Conservation (phyloP, 441 rosid genomes). For the Pelargonium australe region DNA sequence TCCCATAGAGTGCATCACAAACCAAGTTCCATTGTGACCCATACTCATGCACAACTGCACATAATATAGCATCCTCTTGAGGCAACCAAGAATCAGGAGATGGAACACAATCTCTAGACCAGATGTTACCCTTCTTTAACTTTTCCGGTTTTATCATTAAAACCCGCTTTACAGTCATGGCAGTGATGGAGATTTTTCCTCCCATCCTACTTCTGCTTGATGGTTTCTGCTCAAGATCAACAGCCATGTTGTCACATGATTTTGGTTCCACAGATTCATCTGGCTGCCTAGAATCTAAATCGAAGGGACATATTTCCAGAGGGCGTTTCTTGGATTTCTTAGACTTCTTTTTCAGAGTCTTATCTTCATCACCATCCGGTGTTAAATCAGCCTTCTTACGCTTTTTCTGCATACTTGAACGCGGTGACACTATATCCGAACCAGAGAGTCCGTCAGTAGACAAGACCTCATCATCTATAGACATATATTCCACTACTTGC, state of each 20-base stretch:
- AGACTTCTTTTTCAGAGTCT: slow-evolving; percentile 61
- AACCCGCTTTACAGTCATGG: slow-evolving; percentile 81
- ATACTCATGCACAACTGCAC: slow-evolving; percentile 98
- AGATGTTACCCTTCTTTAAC: slow-evolving; percentile 79
- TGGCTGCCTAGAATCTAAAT: slow-evolving; percentile 37
- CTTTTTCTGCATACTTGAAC: slow-evolving; percentile 43
- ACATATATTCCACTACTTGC: slow-evolving; percentile 42
- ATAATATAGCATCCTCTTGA: slow-evolving; percentile 96
- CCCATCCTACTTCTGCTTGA: slow-evolving; percentile 61
- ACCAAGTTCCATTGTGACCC: slow-evolving; percentile 90
- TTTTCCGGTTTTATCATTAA: slow-evolving; percentile 84
- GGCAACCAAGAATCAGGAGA: slow-evolving; percentile 89
- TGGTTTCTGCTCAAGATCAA: slow-evolving; percentile 63
- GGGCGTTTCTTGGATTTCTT: slow-evolving; percentile 61
- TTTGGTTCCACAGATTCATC: slow-evolving; percentile 40
- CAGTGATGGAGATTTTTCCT: slow-evolving; percentile 74
- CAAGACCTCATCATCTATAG: slow-evolving; percentile 48
- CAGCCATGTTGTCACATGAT: slow-evolving; percentile 29
- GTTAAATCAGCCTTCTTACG: slow-evolving; percentile 56
- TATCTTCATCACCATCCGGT: slow-evolving; percentile 43
- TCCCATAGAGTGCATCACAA: slow-evolving; percentile 71
- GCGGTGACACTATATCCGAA: slow-evolving; percentile 46
- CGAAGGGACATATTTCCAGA: slow-evolving; percentile 31
- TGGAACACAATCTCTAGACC: slow-evolving; percentile 96
- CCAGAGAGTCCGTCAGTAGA: slow-evolving; percentile 43